Evolutionary conservation across 129 eudicot species (phyloP).

Genomic region (Chrysanthemum makinoi): DNA sequence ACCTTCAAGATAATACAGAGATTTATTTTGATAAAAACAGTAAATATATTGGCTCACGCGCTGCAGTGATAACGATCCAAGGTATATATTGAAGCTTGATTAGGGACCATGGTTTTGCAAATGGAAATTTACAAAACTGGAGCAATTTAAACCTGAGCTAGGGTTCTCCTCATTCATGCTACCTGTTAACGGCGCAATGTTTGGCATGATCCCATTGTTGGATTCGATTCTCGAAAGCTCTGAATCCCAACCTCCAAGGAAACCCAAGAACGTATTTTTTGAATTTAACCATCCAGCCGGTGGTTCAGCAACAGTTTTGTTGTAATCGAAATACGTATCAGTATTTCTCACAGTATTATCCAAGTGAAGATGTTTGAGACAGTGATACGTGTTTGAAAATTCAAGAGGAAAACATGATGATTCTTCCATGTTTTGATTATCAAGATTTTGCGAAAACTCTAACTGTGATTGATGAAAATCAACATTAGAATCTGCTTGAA

Average conservation of each 20-base stretch:
- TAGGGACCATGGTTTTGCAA: slow-evolving; percentile 19
- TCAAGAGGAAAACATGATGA: slow-evolving; percentile 29
- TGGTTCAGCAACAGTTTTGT: slow-evolving; percentile 24
- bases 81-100: neutral
- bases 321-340: slow-evolving; percentile 24
- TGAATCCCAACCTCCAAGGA: slow-evolving; percentile 38
- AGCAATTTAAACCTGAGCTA: slow-evolving; percentile 13
- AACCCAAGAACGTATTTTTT: slow-evolving; percentile 28
- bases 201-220: neutral
- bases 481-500: slow-evolving; percentile 14
- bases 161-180: slow-evolving; percentile 17
- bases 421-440: slow-evolving; percentile 30
- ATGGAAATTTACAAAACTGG: slow-evolving; percentile 7
- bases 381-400: slow-evolving; percentile 29
- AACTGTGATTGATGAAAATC: slow-evolving; percentile 16
- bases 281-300: slow-evolving; percentile 38
- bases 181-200: neutral
- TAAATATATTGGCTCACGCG: neutral
- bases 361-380: slow-evolving; percentile 25
- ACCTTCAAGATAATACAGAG: neutral
- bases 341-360: slow-evolving; percentile 16
- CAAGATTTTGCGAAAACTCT: slow-evolving; percentile 33
- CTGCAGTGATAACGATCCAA: slow-evolving; percentile 11
- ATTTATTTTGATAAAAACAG: neutral
- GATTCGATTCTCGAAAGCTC: neutral